Evolutionary conservation across 306 rosid species (phyloP), one percentile per base, ranked within the genome.

Genomic region (Lathyrus aphaca): DNA sequence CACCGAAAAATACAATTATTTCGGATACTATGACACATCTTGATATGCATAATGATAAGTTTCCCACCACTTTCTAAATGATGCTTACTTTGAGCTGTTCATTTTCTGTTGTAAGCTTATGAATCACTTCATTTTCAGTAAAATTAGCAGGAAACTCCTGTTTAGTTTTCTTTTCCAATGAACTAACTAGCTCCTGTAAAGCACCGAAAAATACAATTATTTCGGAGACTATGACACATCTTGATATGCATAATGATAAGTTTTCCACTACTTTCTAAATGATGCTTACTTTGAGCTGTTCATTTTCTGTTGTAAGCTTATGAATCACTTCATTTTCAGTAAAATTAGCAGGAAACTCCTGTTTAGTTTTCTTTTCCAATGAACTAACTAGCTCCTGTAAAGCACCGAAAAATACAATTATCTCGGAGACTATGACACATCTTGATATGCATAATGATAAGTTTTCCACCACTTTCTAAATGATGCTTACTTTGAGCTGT

Each of bases 221-320:
- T 73, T 50, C 9, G 45, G 12, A 71, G 67, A 21, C 30, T 23
- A 15, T 5, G 16, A 49, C 16, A 48, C 25, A 66, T 29, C 16
- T 12, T 3, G 38, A 5, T 30, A 30, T 19, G 70, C 45, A 39
- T 59, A 59, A 45, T 11, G 27, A n/a, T 30, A 58, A 59, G 25
- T 1, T 58, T 40, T 59, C 53, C 43, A 58, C 29, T 48, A 38
- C 18, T 44, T 37, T 32, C 37, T 30, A 30, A 0, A 30, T 5
- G 1, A 5, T 30, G 37, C 37, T 30, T 64, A 42, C 53, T 12
- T 23, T 85, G 48, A 84, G 85, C 44, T 82, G 79, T 72, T 88
- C 95, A 69, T 89, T 92, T 82, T 89, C 96, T 57, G 90, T 57
- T 8, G 77, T 59, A 77, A 88, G 88, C 63, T 80, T 82, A 66